Percentiles rank a stretch among this genome's conserved stretches.
Evolutionary conservation across 106 monocot genomes (phyloP).

Genomic region (Iris macrosiphon): DNA sequence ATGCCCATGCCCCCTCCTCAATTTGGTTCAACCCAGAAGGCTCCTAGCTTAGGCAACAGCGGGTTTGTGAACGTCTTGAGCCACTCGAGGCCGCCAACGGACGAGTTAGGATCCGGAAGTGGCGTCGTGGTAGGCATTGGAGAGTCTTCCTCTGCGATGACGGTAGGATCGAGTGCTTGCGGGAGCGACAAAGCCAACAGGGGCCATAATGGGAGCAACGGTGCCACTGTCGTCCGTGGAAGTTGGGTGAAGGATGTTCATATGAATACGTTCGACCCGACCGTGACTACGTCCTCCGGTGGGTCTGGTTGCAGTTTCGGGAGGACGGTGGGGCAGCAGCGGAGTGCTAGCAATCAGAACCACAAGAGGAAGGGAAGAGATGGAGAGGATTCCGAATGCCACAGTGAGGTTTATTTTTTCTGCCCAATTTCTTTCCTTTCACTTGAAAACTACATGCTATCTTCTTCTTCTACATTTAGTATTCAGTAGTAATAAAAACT

Average conservation of each 20-base stretch:
- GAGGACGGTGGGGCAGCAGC: slow-evolving; percentile 20
- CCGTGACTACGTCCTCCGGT: slow-evolving; percentile 40
- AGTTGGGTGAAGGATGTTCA: slow-evolving; percentile 11
- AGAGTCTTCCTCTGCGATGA: slow-evolving; percentile 29
- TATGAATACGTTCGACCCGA: slow-evolving; percentile 18
- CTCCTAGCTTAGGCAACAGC: not conserved
- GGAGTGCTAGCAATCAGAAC: slow-evolving; percentile 14
- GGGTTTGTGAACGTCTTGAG: slow-evolving; percentile 5
- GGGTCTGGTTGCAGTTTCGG: slow-evolving; percentile 46
- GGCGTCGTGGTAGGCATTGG: slow-evolving; percentile 9
- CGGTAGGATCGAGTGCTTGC: slow-evolving; percentile 38
- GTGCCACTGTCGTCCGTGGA: not conserved
- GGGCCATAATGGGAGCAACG: slow-evolving; percentile 16
- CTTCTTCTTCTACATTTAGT: too few species aligned
- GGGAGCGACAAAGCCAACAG: slow-evolving; percentile 26
- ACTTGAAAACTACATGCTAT: too few species aligned
- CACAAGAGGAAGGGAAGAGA: slow-evolving; percentile 58
- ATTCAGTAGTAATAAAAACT: too few species aligned
- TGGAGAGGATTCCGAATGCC: slow-evolving; percentile 52
- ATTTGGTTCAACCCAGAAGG: not conserved
- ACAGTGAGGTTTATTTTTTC: slow-evolving; percentile 84
- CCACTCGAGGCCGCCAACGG: slow-evolving; percentile 18
- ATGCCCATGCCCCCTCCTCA: slow-evolving; percentile 24
- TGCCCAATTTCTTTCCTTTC: too few species aligned
- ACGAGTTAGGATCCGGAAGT: too few species aligned